Base-by-base conservation (phyloP, 345 rosid genomes). In the Aethionema arabicum region DNA sequence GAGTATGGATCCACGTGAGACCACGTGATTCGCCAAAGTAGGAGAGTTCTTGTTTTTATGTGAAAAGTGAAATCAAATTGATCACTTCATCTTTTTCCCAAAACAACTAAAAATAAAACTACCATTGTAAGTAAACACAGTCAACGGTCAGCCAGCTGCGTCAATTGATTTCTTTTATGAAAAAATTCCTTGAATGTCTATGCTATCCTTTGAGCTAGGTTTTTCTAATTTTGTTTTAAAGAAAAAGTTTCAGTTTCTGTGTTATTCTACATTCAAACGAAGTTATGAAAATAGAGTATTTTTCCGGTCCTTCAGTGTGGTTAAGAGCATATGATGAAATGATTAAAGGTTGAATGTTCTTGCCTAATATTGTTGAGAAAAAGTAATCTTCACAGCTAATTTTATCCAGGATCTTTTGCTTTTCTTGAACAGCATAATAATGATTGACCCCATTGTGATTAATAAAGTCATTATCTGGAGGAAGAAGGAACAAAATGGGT, bases 1-100 rank as follows among this genome's bases (percentile, higher is more conserved):
- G 57, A 5, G 31, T 47, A 5, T 64, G 47, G 63, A 65, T 72
- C 75, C 72, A 65, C 76, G 76, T 72, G 76, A 59, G 32, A 6
- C 11, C 75, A 70, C 75, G 75, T 71, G 75, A 57, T 71, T 51
- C 27, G 39, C 31, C 0, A 4, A 35, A 49, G 32, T 33, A n/a
- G 10, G 14, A 35, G 21, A 1, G 38, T 11, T 57, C 38, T 47
- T 45, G 50, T 52, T 39, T 53, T 65, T 7, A 9, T 21, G 37
- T 21, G 27, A 21, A 21, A 21, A 21, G 27, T 21, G 27, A 21
- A 21, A 21, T 1, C 27, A 21, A 21, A 21, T 1, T 21, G n/a
- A 11, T 8, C 44, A 12, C n/a, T 3, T 21, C 27, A 21, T 21
- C 27, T 21, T 37, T 49, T 36, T n/a, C 31, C 37, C 31, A 27